These are phyloP conservation scores for Cryoendolithus antarcticus DNA, from an alignment of 2,329 filamentous ascomycete genomes.

Conservation along the genomic window DNA sequence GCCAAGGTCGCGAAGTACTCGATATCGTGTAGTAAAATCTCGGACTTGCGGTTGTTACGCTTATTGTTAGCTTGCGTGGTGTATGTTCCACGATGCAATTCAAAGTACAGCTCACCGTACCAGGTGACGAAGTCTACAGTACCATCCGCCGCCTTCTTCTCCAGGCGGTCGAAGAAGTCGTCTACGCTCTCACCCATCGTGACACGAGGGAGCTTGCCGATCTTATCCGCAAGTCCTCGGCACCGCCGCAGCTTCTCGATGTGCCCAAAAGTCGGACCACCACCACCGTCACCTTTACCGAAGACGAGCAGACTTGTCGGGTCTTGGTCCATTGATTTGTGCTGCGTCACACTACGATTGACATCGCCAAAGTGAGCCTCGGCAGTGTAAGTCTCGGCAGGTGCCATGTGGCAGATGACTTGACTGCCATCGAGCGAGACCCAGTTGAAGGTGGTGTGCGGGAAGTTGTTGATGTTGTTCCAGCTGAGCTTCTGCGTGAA, in stretches of 20 bases:
- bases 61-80: conserved; percentile 98
- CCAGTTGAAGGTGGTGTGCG: conserved; percentile 98
- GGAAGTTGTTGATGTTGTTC: conserved; percentile 99
- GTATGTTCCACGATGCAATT: conserved; percentile 92
- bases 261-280: conserved; percentile 86
- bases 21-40: conserved; percentile 74
- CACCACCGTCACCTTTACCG: conserved; percentile 91
- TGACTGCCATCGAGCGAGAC: conserved; percentile 90
- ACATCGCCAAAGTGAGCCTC: conserved; percentile 92
- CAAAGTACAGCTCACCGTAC: conserved; percentile 97
- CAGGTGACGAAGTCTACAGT: conserved; percentile 74
- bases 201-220: conserved; percentile 71
- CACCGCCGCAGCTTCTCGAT: conserved; percentile 88
- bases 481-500: conserved; percentile 98
- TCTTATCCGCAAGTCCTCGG: conserved; percentile 79
- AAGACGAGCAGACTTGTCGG: conserved; percentile 83
- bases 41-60: conserved; percentile 76
- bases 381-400: conserved; percentile 88
- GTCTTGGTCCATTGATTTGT: conserved; percentile 94
- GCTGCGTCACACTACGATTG: conserved; percentile 74
- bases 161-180: conserved; percentile 79
- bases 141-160: conserved; percentile 55
- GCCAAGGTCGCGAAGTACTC: conserved; percentile 81
- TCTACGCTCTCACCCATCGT: conserved; percentile 85
- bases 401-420: conserved; percentile 95